Evolutionary conservation across 1,284 basidiomycete species (phyloP).

Genomic region (Pholiota adiposa): DNA sequence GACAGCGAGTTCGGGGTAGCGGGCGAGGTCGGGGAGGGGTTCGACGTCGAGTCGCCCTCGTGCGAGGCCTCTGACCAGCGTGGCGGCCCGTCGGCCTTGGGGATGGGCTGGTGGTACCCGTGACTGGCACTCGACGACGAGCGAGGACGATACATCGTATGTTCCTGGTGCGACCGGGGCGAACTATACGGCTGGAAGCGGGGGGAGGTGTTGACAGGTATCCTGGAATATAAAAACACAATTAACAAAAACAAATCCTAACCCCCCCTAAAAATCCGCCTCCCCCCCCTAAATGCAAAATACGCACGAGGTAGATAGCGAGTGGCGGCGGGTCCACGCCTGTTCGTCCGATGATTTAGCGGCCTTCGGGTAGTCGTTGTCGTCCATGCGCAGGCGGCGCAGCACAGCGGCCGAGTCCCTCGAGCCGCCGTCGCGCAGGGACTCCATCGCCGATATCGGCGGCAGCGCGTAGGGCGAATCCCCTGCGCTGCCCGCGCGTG

Average conservation of each 20-base stretch:
- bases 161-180: conserved; percentile 28
- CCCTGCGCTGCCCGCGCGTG: conserved; percentile 24
- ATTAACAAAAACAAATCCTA: background rate
- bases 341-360: conserved; percentile 24
- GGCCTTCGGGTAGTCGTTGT: conserved; percentile 35
- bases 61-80: conserved; percentile 37
- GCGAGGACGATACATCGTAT: conserved; percentile 18
- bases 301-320: conserved; percentile 39
- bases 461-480: conserved; percentile 56
- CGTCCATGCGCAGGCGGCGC: conserved; percentile 55
- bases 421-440: conserved; percentile 50
- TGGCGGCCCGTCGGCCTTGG: conserved; percentile 22
- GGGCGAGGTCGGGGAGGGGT: conserved; percentile 52
- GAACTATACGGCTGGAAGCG: conserved; percentile 30
- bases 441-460: conserved; percentile 70
- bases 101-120: conserved; percentile 11
- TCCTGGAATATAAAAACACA: conserved; percentile 16
- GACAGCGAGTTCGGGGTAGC: conserved; percentile 48
- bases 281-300: background rate
- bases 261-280: background rate
- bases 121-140: conserved; percentile 22
- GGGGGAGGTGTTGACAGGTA: conserved; percentile 26
- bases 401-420: conserved; percentile 68
- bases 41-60: conserved; percentile 43
- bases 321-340: conserved; percentile 40